phyloP scores from a whole-genome alignment of 78 protist genomes.

The Kipferlia bialata region DNA sequence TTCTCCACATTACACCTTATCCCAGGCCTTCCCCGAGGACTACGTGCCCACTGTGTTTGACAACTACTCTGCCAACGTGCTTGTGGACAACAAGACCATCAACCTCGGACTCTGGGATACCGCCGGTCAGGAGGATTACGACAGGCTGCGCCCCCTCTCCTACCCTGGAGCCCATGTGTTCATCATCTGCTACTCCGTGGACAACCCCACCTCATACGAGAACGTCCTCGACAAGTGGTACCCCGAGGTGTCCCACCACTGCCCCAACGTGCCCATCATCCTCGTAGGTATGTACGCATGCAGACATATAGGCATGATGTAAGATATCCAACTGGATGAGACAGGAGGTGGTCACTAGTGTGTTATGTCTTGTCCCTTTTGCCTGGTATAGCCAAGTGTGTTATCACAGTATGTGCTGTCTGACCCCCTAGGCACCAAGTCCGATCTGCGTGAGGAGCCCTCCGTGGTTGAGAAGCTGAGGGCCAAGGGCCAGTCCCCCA shows the following conservation, averaged over 20 bases:
- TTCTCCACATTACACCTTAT: no score
- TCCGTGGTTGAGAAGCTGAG: neutral
- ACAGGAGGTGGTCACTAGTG: no score
- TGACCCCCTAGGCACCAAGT: neutral
- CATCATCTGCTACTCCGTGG: slow-evolving; percentile 67
- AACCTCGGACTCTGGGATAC: slow-evolving; percentile 80
- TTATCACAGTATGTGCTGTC: no score
- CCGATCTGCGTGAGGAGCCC: slow-evolving; percentile 13
- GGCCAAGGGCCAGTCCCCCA: neutral
- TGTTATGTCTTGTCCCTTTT: no score
- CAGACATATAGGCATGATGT: no score
- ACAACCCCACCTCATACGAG: slow-evolving; percentile 51
- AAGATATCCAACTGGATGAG: no score
- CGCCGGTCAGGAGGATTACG: slow-evolving; percentile 96
- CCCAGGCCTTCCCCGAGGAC: slow-evolving; percentile 23
- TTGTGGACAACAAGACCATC: slow-evolving; percentile 63
- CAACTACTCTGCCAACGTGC: slow-evolving; percentile 68
- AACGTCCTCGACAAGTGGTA: slow-evolving; percentile 61
- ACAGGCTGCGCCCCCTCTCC: slow-evolving; percentile 81
- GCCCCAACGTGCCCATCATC: slow-evolving; percentile 59
- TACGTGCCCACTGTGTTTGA: slow-evolving; percentile 56
- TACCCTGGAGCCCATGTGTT: slow-evolving; percentile 70
- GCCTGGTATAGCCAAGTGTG: no score
- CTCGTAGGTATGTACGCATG: no score
- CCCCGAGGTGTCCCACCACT: slow-evolving; percentile 73